Conservation (phyloP, 169 alveolate genomes). For the Cryptosporidium parvum region DNA sequence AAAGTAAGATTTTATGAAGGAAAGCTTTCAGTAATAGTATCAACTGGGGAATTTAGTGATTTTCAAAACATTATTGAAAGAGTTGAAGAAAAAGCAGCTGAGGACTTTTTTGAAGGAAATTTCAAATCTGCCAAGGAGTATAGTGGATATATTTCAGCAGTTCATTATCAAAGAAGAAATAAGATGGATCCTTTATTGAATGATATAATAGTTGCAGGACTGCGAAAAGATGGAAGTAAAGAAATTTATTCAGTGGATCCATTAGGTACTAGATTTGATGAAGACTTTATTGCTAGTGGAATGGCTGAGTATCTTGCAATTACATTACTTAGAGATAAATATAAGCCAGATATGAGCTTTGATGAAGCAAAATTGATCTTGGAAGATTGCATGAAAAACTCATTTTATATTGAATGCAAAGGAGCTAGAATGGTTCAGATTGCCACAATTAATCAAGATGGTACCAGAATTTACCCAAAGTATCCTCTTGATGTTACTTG, state of each 20-base stretch:
- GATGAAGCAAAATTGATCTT: slow-evolving; percentile 79
- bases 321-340: slow-evolving; percentile 78
- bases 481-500: slow-evolving; percentile 67
- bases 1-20: slow-evolving; percentile 50
- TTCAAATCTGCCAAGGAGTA: slow-evolving; percentile 54
- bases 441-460: slow-evolving; percentile 50
- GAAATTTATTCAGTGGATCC: slow-evolving; percentile 79
- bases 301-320: slow-evolving; percentile 79
- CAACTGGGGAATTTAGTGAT: slow-evolving; percentile 69
- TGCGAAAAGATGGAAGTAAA: slow-evolving; percentile 78
- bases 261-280: slow-evolving; percentile 79
- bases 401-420: slow-evolving; percentile 53
- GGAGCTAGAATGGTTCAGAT: slow-evolving; percentile 73
- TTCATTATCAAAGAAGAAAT: slow-evolving; percentile 77
- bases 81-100: slow-evolving; percentile 56
- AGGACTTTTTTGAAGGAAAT: slow-evolving; percentile 48
- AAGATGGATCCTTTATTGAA: slow-evolving; percentile 79
- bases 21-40: slow-evolving; percentile 15
- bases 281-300: slow-evolving; percentile 80
- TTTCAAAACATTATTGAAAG: slow-evolving; percentile 43
- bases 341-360: slow-evolving; percentile 79
- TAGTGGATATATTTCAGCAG: slow-evolving; percentile 11
- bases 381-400: slow-evolving; percentile 79
- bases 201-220: slow-evolving; percentile 79
- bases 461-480: slow-evolving; percentile 54